Base-by-base conservation (phyloP, 2,329 filamentous ascomycete genomes). In the Fusarium guadeloupense region DNA sequence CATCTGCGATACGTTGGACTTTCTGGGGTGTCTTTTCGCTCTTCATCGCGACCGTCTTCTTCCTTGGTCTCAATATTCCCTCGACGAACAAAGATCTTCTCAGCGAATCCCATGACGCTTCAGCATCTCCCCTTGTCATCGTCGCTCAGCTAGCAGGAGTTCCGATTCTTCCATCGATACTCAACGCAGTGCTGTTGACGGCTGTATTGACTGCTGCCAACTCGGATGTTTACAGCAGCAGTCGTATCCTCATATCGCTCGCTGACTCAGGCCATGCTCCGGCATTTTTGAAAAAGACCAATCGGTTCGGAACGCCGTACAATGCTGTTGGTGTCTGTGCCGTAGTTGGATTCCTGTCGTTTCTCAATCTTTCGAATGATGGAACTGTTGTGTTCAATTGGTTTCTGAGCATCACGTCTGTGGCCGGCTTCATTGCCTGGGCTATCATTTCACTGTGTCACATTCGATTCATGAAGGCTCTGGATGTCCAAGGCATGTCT, bases 401-500 rank as follows among this genome's bases (percentile, higher is more conserved):
- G 86, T 89, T 92, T 71, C 81, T 87, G 68, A 90, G 89, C 70
- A 82, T 91, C 48, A 88, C 86, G 14, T 90, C 83, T 54, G 84
- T 86, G 50, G 82, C 81, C 0, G 84, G 83, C 4, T 83, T 82
- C 69, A 82, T 88, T 66, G 84, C 83, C 25, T 88, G 85, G 85
- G 80, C 86, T 56, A 79, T 85, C 23, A 78, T 86, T 61, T 77
- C 84, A 68, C 71, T 85, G 59, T 85, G 83, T 2, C 87, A 86
- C 64, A 72, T 87, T 20, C 83, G 85, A 42, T 88, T 87, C 76
- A 81, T 83, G 52, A 75, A 77, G 58, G 87, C 86, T 8, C 81
- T 88, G 74, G 67, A 47, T 9, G 30, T 77, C 49, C 83, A 86
- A 67, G 78, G 79, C 47, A 73, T 89, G 13, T 30, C 51, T 8